A percentile compares a stretch with the other conserved stretches of the same genome.
Evolutionary conservation across 257 asterid species (phyloP).

Genomic region (Cynanchum wilfordii): DNA sequence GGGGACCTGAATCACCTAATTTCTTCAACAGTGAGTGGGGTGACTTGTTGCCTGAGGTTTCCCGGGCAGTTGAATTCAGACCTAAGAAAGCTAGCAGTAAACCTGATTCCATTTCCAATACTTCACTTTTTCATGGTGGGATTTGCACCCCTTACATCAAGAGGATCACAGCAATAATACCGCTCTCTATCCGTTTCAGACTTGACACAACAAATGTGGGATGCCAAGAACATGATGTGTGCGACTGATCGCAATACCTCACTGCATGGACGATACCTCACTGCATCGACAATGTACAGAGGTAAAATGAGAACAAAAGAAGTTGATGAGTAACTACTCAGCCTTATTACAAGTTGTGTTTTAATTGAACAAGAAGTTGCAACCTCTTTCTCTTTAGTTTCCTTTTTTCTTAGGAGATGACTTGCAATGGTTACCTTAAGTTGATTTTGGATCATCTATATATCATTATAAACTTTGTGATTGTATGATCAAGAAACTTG

Average conservation of each 20-base stretch:
- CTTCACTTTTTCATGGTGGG: too few species aligned
- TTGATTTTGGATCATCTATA: neutral
- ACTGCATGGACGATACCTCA: conserved; percentile 8
- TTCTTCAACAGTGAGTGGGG: conserved; percentile 10
- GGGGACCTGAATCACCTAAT: conserved; percentile 12
- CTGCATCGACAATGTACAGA: conserved; percentile 12
- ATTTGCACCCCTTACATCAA: conserved; percentile 11
- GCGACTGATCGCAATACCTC: conserved; percentile 16
- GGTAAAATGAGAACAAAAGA: conserved; percentile 15
- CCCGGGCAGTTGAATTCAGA: too few species aligned
- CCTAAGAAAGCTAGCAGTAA: too few species aligned
- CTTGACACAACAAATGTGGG: conserved; percentile 13
- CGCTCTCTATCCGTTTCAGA: neutral
- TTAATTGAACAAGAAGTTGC: conserved; percentile 8
- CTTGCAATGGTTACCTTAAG: neutral
- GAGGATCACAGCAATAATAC: conserved; percentile 15
- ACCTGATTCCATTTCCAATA: too few species aligned
- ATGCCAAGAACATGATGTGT: conserved; percentile 18
- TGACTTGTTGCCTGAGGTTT: too few species aligned
- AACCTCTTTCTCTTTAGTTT: neutral
- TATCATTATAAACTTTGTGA: too few species aligned
- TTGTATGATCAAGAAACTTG: neutral
- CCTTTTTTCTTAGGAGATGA: neutral
- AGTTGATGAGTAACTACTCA: conserved; percentile 10
- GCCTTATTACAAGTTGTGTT: too few species aligned